Evolutionary conservation across 768 basidiomycete species (phyloP).

Genomic region (Saitozyma sp.): DNA sequence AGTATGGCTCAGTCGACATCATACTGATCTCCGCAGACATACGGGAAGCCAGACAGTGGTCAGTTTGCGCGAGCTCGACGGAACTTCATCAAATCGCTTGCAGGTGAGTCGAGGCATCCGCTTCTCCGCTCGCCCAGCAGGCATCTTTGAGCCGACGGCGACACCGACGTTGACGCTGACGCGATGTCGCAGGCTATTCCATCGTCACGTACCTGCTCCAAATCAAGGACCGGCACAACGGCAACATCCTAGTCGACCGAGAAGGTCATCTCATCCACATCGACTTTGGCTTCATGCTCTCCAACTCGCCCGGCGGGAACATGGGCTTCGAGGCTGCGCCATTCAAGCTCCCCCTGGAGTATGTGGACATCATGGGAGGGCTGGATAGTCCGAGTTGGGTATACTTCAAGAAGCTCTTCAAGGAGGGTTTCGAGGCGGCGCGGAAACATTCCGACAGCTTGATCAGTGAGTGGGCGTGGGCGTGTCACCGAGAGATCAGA

Average conservation of each 20-base stretch:
- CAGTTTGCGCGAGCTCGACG: slow-evolving; percentile 87
- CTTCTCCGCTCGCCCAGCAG: background rate
- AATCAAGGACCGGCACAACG: slow-evolving; percentile 98
- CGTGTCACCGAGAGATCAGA: too few species aligned
- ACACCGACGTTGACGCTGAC: too few species aligned
- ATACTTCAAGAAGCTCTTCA: slow-evolving; percentile 84
- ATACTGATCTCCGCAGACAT: slow-evolving; percentile 61
- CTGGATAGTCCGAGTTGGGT: slow-evolving; percentile 69
- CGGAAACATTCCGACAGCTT: slow-evolving; percentile 96
- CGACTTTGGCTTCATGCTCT: slow-evolving; percentile 97
- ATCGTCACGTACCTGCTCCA: slow-evolving; percentile 94
- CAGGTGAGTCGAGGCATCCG: slow-evolving; percentile 50
- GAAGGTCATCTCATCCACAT: slow-evolving; percentile 94
- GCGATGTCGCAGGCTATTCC: slow-evolving; percentile 69
- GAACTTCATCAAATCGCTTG: slow-evolving; percentile 89
- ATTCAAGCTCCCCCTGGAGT: slow-evolving; percentile 93
- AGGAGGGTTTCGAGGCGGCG: slow-evolving; percentile 88
- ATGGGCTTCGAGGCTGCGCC: slow-evolving; percentile 99
- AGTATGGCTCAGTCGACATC: background rate
- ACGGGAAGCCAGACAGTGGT: slow-evolving; percentile 81
- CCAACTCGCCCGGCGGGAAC: slow-evolving; percentile 87
- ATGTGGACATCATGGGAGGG: slow-evolving; percentile 93
- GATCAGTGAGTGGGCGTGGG: slow-evolving; percentile 64
- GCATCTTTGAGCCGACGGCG: background rate
- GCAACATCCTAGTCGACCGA: slow-evolving; percentile 92